Evolutionary conservation across 2,329 filamentous ascomycete species (phyloP), one percentile per base, ranked within the genome.

Genomic region (Pseudogymnoascus sp.): DNA sequence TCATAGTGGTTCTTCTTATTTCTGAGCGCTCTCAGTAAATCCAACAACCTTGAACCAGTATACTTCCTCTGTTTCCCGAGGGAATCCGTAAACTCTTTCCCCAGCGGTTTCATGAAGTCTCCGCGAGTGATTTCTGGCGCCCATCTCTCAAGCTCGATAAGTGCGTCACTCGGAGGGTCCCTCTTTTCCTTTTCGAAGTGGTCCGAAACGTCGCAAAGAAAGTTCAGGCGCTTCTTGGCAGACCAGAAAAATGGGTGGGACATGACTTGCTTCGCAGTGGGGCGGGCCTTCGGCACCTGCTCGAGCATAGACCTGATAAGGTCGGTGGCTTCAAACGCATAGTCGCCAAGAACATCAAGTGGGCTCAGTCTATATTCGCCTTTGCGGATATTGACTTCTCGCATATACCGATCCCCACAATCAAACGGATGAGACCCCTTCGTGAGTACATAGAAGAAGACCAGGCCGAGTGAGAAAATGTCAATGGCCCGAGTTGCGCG

Each of bases 1-100:
- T 96, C 92, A 73, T 97, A 99, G 72, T 99, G 94, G 66, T 97
- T 96, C 70, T 90, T 90, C 83, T 99, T 99, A 76, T 99, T 99
- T 25, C 94, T 82, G 62, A 99, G 78, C 1, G 93, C 94, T 1
- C 94, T 84, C 17, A 99, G 78, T 21, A 99, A 80, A 75, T 99
- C 94, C 61, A 99, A 77, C 72, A 99, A 83, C 55, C 86, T 84
- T 1, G 84, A 83, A 0, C 92, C 92, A 0, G 89, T 94, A 75
- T 99, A 99, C 75, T 96, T 97, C 71, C 93, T 85, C 76, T 97
- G 93, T 76, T 95, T 96, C 63, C 92, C 92, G 5, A 97, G 81
- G 2, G 88, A 93, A 39, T 95, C 91, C 65, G 95, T 87, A 73
- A 97, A 97, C 33, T 88, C 86, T 61, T 85, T 84, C 7, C 92